Evolutionary conservation across 768 basidiomycete species (phyloP).

Genomic region (Crassisporium funariophilum): DNA sequence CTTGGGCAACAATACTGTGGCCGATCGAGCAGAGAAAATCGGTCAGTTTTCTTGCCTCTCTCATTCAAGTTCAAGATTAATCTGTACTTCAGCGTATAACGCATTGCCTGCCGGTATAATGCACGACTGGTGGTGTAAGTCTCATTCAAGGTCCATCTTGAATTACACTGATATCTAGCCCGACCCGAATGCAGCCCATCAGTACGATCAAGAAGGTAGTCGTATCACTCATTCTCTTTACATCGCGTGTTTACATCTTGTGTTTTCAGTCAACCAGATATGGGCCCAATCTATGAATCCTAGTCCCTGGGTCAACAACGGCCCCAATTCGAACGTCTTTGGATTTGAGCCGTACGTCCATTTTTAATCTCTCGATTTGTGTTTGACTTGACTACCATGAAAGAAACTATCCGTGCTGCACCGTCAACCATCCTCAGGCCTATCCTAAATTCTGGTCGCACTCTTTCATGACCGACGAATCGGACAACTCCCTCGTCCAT

Average conservation of each 20-base stretch:
- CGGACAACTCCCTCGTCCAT: slow-evolving; percentile 34
- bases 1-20: slow-evolving; percentile 44
- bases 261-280: slow-evolving; percentile 39
- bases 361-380: background rate
- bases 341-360: slow-evolving; percentile 42
- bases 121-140: slow-evolving; percentile 40
- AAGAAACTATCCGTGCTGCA: slow-evolving; percentile 47
- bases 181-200: slow-evolving; percentile 43
- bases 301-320: slow-evolving; percentile 39
- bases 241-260: too few species aligned
- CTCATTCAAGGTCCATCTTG: background rate
- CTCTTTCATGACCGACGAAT: slow-evolving; percentile 35
- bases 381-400: background rate
- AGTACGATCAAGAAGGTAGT: slow-evolving; percentile 46
- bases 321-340: slow-evolving; percentile 42
- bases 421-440: slow-evolving; percentile 43
- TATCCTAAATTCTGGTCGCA: slow-evolving; percentile 48
- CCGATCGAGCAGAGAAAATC: slow-evolving; percentile 42
- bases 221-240: too few species aligned
- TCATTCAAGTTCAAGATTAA: background rate
- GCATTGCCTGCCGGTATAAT: slow-evolving; percentile 42
- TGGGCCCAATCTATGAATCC: slow-evolving; percentile 43
- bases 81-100: slow-evolving; percentile 34
- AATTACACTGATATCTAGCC: too few species aligned
- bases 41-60: slow-evolving; percentile 19